Evolutionary conservation across 2,329 filamentous ascomycete genomes (phyloP), one percentile per base, ranked within the genome.

Genomic region (Alternaria postmessia): DNA sequence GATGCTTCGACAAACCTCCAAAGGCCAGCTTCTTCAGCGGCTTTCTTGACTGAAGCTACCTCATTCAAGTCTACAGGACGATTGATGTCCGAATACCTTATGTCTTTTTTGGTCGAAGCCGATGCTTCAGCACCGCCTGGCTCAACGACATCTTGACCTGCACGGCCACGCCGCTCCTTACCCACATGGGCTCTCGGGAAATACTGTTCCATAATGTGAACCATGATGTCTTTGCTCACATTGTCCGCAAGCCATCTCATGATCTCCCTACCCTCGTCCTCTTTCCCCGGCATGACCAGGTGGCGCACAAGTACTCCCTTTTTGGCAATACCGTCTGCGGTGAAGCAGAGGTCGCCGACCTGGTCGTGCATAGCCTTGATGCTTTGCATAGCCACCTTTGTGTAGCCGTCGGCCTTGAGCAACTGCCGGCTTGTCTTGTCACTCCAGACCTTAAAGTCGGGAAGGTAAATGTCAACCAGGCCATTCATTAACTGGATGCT

Each of bases 201-300:
- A 72, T 95, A 95, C 78, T 96, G 92, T 78, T 96, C 92, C 92
- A 95, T 95, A 66, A 96, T 89, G 74, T 96, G 90, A 61, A 95
- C 86, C 77, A 94, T 94, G 43, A 91, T 83, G 75, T 95, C 91
- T 56, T 81, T 84, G 4, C 90, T 92, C 2, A 96, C 84, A 53
- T 93, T 86, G 28, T 85, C 81, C 0, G 91, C 92, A 16, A 96
- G 81, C 84, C 91, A 96, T 62, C 81, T 83, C 83, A 96, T 90
- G 61, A 96, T 95, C 63, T 88, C 82, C 51, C 84, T 83, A 0
- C 90, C 90, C 78, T 95, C 92, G 18, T 86, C 86, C 72, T 91
- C 90, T 69, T 89, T 88, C 0, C 91, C 91, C 0, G 92, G 92
- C 92, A 96, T 96, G 26, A 94, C 91, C 2, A 96, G 84, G 78